Conservation (phyloP, 768 basidiomycete species). For the Kwoniella newhampshirensis region DNA sequence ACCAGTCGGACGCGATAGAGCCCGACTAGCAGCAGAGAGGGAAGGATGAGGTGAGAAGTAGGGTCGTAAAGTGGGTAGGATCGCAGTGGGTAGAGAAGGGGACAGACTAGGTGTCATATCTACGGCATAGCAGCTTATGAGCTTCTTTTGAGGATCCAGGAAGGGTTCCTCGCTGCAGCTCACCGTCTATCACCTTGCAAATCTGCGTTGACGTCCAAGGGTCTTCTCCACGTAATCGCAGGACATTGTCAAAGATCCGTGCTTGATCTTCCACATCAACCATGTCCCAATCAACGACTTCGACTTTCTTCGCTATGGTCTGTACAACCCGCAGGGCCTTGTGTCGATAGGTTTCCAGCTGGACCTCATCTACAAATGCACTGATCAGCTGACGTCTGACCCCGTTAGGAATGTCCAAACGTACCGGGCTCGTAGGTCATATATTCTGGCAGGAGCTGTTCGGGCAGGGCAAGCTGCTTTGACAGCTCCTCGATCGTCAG, state of each 20-base stretch:
- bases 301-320: background rate
- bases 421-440: constrained; percentile 25
- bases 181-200: background rate
- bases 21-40: constrained; percentile 33
- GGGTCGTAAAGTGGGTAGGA: constrained; percentile 21
- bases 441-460: constrained; percentile 28
- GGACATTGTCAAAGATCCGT: constrained; percentile 4
- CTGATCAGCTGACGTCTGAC: background rate
- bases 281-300: constrained; percentile 4
- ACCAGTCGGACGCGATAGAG: constrained; percentile 34
- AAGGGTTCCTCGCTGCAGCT: no score
- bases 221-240: constrained; percentile 14
- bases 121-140: background rate
- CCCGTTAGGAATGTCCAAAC: background rate
- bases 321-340: background rate
- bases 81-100: background rate
- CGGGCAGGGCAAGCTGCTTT: constrained; percentile 21
- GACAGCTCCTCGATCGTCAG: constrained; percentile 11
- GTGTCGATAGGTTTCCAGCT: background rate
- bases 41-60: constrained; percentile 40
- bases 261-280: constrained; percentile 8
- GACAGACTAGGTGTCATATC: constrained; percentile 3
- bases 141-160: no score
- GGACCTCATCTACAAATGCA: constrained; percentile 5
- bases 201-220: constrained; percentile 11